A percentile compares a stretch with the other conserved stretches of the same genome.
Conservation (phyloP, 768 basidiomycete species). For the Aureoboletus auriporus region DNA sequence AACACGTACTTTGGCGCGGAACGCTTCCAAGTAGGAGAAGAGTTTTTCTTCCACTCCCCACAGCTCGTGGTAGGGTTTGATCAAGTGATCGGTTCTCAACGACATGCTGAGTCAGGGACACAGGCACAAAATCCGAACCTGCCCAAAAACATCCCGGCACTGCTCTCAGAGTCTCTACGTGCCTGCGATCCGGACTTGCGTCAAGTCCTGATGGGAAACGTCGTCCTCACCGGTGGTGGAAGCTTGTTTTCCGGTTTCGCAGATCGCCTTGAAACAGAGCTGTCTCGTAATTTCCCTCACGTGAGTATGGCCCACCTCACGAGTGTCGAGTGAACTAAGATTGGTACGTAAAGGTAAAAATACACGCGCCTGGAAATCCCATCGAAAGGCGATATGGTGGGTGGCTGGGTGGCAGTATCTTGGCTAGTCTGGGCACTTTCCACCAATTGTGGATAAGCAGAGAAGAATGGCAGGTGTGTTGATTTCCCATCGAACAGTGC, state of each 20-base stretch:
- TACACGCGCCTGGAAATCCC: conserved; percentile 88
- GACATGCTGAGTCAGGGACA: conserved; percentile 4
- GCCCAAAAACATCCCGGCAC: conserved; percentile 69
- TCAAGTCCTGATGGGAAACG: conserved; percentile 84
- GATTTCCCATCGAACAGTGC: neutral
- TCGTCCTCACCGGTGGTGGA: conserved; percentile 95
- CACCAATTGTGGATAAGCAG: conserved; percentile 95
- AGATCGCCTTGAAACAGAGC: conserved; percentile 77
- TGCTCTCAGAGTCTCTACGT: conserved; percentile 75
- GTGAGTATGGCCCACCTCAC: conserved; percentile 41
- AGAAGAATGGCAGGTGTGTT: conserved; percentile 85
- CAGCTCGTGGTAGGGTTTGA: conserved; percentile 44
- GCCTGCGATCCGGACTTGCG: conserved; percentile 91
- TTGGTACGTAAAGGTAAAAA: conserved; percentile 63
- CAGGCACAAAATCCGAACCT: conserved; percentile 58
- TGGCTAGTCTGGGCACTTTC: conserved; percentile 94
- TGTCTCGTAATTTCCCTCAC: conserved; percentile 71
- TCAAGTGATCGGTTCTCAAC: neutral
- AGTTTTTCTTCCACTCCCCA: conserved; percentile 76
- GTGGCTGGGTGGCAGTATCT: conserved; percentile 95
- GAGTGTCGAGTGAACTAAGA: conserved; percentile 5
- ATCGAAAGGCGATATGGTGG: conserved; percentile 87
- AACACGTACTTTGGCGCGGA: conserved; percentile 79
- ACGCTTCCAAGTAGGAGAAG: conserved; percentile 81
- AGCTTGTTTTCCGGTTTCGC: conserved; percentile 81